These are phyloP conservation scores for Dendrocalamus sinicus DNA, from an alignment of 176 grass and related monocot species.

Conservation along the genomic window DNA sequence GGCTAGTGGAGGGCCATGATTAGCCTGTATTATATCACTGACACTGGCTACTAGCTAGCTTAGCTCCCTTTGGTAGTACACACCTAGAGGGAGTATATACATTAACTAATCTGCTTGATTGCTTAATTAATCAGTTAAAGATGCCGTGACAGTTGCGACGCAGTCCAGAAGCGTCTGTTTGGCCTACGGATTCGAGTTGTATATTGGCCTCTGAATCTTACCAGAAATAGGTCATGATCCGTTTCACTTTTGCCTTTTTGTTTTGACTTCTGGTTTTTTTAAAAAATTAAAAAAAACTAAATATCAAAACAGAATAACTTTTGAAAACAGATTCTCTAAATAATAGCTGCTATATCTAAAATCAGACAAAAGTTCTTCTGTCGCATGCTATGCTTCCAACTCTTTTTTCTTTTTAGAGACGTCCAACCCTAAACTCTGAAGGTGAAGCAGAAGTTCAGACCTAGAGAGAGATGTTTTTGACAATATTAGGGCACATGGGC, in stretches of 20 bases:
- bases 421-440: too few species aligned
- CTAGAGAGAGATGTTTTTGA: too few species aligned
- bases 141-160: background rate
- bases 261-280: too few species aligned
- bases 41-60: background rate
- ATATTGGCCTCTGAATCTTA: background rate
- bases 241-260: too few species aligned
- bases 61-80: conserved; percentile 3
- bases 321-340: too few species aligned
- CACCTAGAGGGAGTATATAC: background rate
- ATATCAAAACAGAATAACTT: too few species aligned
- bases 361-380: background rate
- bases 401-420: background rate
- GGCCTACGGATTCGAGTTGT: background rate
- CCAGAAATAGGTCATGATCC: background rate
- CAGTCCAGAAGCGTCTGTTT: conserved; percentile 26
- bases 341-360: too few species aligned
- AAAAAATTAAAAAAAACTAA: too few species aligned
- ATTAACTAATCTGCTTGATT: background rate
- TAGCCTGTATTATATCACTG: background rate
- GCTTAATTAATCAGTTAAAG: background rate
- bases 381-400: background rate
- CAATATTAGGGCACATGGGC: too few species aligned
- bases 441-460: too few species aligned
- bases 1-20: conserved; percentile 34